These are phyloP conservation scores for Trametes sp. DNA, from an alignment of 1,284 basidiomycete genomes.

Conservation along the genomic window DNA sequence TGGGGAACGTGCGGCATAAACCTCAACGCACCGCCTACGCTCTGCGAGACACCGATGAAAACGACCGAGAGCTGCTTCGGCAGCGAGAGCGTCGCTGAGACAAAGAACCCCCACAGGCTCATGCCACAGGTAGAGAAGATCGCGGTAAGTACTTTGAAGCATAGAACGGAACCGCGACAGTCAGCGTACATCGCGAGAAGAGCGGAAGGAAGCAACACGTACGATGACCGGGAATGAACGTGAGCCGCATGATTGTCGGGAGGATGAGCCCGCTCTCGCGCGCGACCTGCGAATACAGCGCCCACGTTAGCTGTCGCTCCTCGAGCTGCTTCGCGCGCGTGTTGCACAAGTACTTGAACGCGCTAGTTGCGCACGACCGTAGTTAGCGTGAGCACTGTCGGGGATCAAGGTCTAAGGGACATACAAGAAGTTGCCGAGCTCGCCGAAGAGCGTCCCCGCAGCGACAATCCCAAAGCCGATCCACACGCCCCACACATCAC, in stretches of 20 bases:
- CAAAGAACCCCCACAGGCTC: constrained; percentile 70
- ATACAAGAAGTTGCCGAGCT: constrained; percentile 76
- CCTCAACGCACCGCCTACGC: constrained; percentile 47
- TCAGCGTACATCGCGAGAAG: not conserved
- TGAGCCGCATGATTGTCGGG: constrained; percentile 74
- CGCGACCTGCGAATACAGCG: constrained; percentile 77
- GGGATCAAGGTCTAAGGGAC: constrained; percentile 25
- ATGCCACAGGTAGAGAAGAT: constrained; percentile 85
- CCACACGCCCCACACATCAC: constrained; percentile 77
- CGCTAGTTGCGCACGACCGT: constrained; percentile 43
- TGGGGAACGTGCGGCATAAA: too few species aligned
- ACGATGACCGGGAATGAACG: constrained; percentile 84
- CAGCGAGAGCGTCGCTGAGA: constrained; percentile 76
- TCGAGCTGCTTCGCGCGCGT: constrained; percentile 75
- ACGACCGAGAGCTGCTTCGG: constrained; percentile 83
- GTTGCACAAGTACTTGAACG: constrained; percentile 69
- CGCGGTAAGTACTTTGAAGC: constrained; percentile 70
- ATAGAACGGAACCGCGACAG: not conserved
- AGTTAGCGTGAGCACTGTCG: not conserved
- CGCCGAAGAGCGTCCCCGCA: constrained; percentile 70
- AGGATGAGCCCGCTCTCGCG: constrained; percentile 83
- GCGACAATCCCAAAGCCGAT: constrained; percentile 72
- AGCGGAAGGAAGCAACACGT: constrained; percentile 30
- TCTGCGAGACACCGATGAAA: constrained; percentile 71
- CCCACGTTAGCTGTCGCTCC: constrained; percentile 73